These are phyloP conservation scores for Metschnikowia arizonensis DNA, from an alignment of 805 yeast species.

Conservation along the genomic window DNA sequence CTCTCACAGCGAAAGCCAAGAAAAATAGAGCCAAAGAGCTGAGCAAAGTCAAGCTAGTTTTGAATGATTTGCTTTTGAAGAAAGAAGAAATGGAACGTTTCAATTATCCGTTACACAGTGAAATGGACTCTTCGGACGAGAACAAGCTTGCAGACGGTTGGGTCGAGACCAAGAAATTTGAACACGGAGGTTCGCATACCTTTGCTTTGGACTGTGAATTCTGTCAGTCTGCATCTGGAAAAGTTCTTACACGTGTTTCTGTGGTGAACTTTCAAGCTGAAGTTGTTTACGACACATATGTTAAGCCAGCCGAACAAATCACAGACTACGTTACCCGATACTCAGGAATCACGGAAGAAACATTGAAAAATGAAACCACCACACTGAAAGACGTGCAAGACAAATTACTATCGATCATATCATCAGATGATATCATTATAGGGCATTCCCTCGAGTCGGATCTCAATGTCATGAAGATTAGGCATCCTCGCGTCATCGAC, in stretches of 20 bases:
- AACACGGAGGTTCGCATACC: slow-evolving; percentile 57
- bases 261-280: slow-evolving; percentile 59
- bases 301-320: slow-evolving; percentile 72
- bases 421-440: slow-evolving; percentile 59
- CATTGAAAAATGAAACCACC: slow-evolving; percentile 57
- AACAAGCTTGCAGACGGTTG: slow-evolving; percentile 34
- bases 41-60: slow-evolving; percentile 34
- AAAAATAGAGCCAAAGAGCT: slow-evolving; percentile 32
- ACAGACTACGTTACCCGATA: slow-evolving; percentile 76
- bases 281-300: slow-evolving; percentile 66
- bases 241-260: slow-evolving; percentile 74
- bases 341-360: slow-evolving; percentile 82
- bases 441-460: slow-evolving; percentile 93
- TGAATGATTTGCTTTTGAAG: slow-evolving; percentile 52
- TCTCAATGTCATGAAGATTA: slow-evolving; percentile 60
- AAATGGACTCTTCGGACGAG: slow-evolving; percentile 9
- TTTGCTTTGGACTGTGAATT: slow-evolving; percentile 94
- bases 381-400: slow-evolving; percentile 65
- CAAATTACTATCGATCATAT: slow-evolving; percentile 45
- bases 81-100: slow-evolving; percentile 45
- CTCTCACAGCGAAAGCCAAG: slow-evolving; percentile 55
- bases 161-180: slow-evolving; percentile 51
- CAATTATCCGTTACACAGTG: slow-evolving; percentile 57
- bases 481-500: slow-evolving; percentile 75
- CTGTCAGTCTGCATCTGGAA: slow-evolving; percentile 62